Base-by-base conservation (phyloP, 805 yeast species). In the Wickerhamiella occidentalis region DNA sequence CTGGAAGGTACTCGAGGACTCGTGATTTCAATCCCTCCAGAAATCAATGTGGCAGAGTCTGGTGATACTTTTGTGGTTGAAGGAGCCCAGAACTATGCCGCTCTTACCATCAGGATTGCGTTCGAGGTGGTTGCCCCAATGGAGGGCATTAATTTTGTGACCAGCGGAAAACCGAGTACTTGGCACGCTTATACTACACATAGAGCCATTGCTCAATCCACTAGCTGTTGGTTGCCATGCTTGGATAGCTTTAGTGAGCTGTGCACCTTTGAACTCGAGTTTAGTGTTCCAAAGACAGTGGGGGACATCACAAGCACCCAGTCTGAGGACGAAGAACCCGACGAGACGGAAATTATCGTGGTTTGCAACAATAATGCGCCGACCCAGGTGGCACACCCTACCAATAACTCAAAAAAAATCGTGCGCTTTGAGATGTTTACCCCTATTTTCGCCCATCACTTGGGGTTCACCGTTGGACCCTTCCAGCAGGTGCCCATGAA, bases 151-250 rank as follows among this genome's bases (percentile, higher is more conserved):
- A 72, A 75, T 45, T 92, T 92, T 62, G 78, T 80, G 33, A 68
- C 79, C 1, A 69, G 55, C 6, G 48, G 64, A 17, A 58, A 59
- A 23, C 71, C 71, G 15, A 63, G 62, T 48, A 64, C 68, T 30
- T 86, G 95, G 94, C 92, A 82, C 59, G 94, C 85, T 1, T 87
- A 83, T 64, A 90, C 97, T 0, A 71, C 77, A 1, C 88, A 90
- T 59, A 73, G 85, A 3, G 87, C 85, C 25, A 65, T 80, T 41
- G 85, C 86, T 15, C 73, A 82, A 3, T 77, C 92, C 13, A 84
- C 97, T 0, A 85, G 95, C 2, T 82, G 87, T n/a, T 92, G 99
- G 99, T 83, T 92, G 45, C 99, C 99, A 0, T 92, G 98, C 61
- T 74, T 92, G 5, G 96, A 92, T 55, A 84, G 82, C 41, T 64